Evolutionary conservation across 2,329 filamentous ascomycete species (phyloP), one percentile per base, ranked within the genome.

Genomic region (Ophiognomonia clavigignenti-juglandacearum): DNA sequence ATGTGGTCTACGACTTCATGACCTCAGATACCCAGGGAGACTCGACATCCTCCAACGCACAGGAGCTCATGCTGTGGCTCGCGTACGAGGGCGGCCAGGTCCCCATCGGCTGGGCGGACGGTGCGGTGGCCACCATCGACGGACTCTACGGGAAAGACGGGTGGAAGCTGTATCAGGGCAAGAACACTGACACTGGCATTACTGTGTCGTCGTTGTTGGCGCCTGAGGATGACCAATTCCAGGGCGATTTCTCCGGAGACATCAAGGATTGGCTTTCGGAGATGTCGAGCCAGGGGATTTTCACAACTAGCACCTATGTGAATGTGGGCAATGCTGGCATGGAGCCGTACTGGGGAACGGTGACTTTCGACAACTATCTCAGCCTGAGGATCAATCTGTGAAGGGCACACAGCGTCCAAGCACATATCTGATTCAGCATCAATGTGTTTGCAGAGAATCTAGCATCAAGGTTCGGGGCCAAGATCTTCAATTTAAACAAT

Each of bases 61-160:
- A 69, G 47, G 68, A 71, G 49, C 59, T 69, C 20, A 72, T 71
- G 68, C 66, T 71, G 13, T 71, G 69, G 69, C 61, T 71, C 3
- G 61, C 65, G 22, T 71, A 66, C 45, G 66, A 67, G n/a, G 68
- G 68, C 16, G 68, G 66, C 2, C 68, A 72, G 50, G 57, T 71
- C 4, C 68, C 68, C 13, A 71, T 72, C 47, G 68, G 69, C 37
- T 71, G 63, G 60, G 52, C 56, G 6, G 55, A 59, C 35, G 61
- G 61, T 1, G 50, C 60, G 27, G 58, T 63, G 18, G 61, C 64
- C 4, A 70, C 65, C 1, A 60, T 68, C 34, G 53, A 62, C 27
- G 53, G 57, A 19, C 57, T 68, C 7, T 68, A 61, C 45, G 62
- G 62, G 29, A 67, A 64, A 26, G 61, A 60, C 11, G 56, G 56